Base-by-base conservation (phyloP, 192 early-diverging fungal species). In the Spizellomyces sp. region DNA sequence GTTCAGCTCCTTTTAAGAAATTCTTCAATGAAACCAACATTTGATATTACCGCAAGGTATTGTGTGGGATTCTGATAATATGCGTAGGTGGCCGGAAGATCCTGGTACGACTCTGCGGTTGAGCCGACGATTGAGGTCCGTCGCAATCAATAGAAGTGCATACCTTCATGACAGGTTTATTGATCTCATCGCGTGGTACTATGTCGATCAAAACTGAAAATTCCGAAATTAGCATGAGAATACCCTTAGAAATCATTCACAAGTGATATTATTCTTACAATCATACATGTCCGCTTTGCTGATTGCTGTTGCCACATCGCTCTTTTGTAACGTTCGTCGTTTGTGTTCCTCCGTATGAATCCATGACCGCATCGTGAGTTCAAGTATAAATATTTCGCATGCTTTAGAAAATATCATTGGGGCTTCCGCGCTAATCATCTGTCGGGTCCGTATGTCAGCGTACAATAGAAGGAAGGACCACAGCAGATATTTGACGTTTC, bases 341-440 rank as follows among this genome's bases (percentile, higher is more conserved):
- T 99, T 99, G 77, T 94, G 95, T 75, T 97, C 95, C 81, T 99
- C 96, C 5, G 96, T 93, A 56, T 95, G 91, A 55, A 94, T 89
- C 93, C 93, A 87, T n/a, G 86, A 62, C 19, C 86, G 66, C 76
- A 86, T 69, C 15, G 86, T 87, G 50, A 98, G 82, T 81, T 98
- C 96, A 0, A 91, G 86, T 69, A 96, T 96, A 66, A 98, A 96
- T n/a, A 98, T 91, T 74, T 98, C 95, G 78, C 96, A 98, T 5
- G 93, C 96, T 84, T 95, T 96, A 14, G 94, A 91, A 82, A 98
- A 98, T 48, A 98, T 76, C 65, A 96, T 90, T 7, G 95, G 95
- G 55, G 92, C 95, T 79, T 98, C 89, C 8, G 84, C 88, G 58
- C 83, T 84, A 46, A 90, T 90, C 89, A 88, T 91, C 78, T 87